A percentile compares a stretch with the other conserved stretches of the same genome.
Evolutionary conservation across 495 filamentous ascomycete species (phyloP).

Genomic region (Penicillium herquei): DNA sequence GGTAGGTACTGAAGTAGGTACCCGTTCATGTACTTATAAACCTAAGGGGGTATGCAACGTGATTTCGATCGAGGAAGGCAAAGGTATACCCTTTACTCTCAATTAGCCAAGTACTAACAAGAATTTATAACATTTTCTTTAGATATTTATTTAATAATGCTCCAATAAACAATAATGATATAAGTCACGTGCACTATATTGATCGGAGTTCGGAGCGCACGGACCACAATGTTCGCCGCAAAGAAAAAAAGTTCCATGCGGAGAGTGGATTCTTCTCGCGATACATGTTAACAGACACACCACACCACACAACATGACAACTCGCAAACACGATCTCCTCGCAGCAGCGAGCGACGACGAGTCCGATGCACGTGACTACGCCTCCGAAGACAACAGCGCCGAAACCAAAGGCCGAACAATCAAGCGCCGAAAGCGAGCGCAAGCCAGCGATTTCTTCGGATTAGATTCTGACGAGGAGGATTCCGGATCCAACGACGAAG

Average conservation of each 20-base stretch:
- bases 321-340: slow-evolving; percentile 70
- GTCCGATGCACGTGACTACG: slow-evolving; percentile 56
- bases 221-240: slow-evolving; percentile 21
- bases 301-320: slow-evolving; percentile 48
- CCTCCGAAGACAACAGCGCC: slow-evolving; percentile 66
- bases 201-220: slow-evolving; percentile 13
- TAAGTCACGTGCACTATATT: no score
- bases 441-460: slow-evolving; percentile 38
- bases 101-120: no score
- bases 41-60: no score
- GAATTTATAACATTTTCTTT: no score
- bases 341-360: slow-evolving; percentile 65
- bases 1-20: no score
- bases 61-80: no score
- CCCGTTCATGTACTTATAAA: no score
- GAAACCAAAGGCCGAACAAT: slow-evolving; percentile 58
- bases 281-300: no score
- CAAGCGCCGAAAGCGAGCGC: slow-evolving; percentile 62
- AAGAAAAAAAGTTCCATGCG: slow-evolving; percentile 23
- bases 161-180: no score
- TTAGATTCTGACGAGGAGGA: slow-evolving; percentile 37
- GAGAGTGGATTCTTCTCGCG: not conserved
- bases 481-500: slow-evolving; percentile 16
- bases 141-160: no score
- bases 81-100: no score